Evolutionary conservation across 352 stramenopile genomes (phyloP), one percentile per base, ranked within the genome.

Genomic region (Phytophthora capsici): DNA sequence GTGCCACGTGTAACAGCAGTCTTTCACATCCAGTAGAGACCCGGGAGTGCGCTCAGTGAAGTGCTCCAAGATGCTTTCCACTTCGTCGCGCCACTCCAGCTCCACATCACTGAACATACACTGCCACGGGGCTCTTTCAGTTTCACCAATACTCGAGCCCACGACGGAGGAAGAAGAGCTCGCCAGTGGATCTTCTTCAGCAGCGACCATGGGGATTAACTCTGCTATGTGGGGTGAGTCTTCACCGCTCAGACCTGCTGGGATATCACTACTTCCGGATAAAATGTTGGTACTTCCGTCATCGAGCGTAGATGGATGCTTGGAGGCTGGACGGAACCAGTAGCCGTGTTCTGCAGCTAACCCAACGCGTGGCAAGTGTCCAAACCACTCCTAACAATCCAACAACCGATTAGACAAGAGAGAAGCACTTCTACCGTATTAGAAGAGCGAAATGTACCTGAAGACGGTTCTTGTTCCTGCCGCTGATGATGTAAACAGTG

Each of bases 41-140:
- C 89, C 88, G n/a, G 89, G 89, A 32, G 89, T 96, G 17, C 88
- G 84, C 65, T 94, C 88, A 0, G 88, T 96, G 49, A 95, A 96
- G 54, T 93, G 86, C 56, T 96, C 83, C 61, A 96, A 69, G 26
- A 95, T 94, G 20, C 78, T 82, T 66, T 92, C 82, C 13, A 94
- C 84, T 73, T 94, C 84, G 37, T 86, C 79, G 1, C 73, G 72
- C 86, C 86, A 94, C 36, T 90, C 80, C 13, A 92, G 65, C 45
- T 94, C 86, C 30, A 94, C 82, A 32, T 91, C 84, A 57, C 82
- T 91, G 44, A 89, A 84, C 80, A 93, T 90, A 56, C 75, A 96
- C 57, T 90, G 88, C 86, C 83, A 91, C n/a, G 76, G 71, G 37
- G 87, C 71, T 57, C 69, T 77, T 26, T 77, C 53, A 23, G 4